Evolutionary conservation across 1,139 yeast species (phyloP).

Genomic region (Casaregolazyma suthepensis): DNA sequence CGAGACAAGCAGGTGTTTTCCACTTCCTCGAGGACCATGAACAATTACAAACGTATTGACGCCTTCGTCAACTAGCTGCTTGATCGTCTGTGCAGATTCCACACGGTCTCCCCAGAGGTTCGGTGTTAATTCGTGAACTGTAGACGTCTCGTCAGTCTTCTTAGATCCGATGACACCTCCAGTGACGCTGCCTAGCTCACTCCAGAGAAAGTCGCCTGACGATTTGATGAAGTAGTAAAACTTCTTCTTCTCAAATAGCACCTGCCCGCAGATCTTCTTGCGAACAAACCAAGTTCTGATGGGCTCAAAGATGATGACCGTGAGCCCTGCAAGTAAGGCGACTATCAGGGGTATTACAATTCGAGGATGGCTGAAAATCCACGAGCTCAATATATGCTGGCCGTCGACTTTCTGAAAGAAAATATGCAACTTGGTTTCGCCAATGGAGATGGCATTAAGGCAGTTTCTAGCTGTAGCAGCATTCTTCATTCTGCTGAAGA

Average conservation of each 20-base stretch:
- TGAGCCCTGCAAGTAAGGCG: constrained; percentile 64
- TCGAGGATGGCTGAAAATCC: constrained; percentile 67
- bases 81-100: constrained; percentile 61
- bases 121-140: constrained; percentile 15
- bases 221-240: neutral
- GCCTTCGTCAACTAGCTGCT: constrained; percentile 72
- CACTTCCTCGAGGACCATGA: constrained; percentile 92
- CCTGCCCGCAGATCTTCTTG: constrained; percentile 46
- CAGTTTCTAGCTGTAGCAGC: constrained; percentile 90
- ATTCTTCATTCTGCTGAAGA: constrained; percentile 51
- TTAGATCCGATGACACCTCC: constrained; percentile 8
- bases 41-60: constrained; percentile 81
- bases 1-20: constrained; percentile 75
- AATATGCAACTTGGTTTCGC: constrained; percentile 60
- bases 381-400: constrained; percentile 47
- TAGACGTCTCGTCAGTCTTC: constrained; percentile 27
- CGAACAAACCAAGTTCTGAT: constrained; percentile 76
- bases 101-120: constrained; percentile 64
- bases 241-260: constrained; percentile 12
- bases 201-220: constrained; percentile 1
- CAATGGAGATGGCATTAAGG: constrained; percentile 57
- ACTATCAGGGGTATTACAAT: constrained; percentile 64
- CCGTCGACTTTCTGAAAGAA: constrained; percentile 57
- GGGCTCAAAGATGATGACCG: constrained; percentile 87
- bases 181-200: constrained; percentile 1